A percentile compares a stretch with the other conserved stretches of the same genome.
These are phyloP conservation scores for Phytophthora citricola DNA, from an alignment of 352 stramenopile species.

Conservation along the genomic window DNA sequence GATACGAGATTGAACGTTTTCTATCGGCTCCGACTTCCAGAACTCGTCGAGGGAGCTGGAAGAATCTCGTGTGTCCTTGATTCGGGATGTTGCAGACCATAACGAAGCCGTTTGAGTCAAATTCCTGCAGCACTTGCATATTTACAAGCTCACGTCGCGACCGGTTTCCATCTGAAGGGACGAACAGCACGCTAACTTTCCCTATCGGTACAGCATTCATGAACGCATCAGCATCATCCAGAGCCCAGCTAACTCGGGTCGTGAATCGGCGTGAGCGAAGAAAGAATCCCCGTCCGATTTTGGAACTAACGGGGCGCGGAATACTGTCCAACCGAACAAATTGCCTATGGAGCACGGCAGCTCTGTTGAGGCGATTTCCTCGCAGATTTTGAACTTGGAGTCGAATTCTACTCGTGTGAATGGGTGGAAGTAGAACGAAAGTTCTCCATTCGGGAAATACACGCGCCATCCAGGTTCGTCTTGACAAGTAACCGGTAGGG, in stretches of 20 bases:
- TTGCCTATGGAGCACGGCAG: background rate
- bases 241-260: background rate
- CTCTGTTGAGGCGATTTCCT: background rate
- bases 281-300: background rate
- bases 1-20: background rate
- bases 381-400: background rate
- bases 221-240: background rate
- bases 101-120: background rate
- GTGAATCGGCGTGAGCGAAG: background rate
- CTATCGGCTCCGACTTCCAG: background rate
- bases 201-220: background rate
- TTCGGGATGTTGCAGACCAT: background rate
- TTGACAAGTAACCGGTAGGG: background rate
- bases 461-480: conserved; percentile 5
- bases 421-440: conserved; percentile 36
- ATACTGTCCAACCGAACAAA: conserved; percentile 1
- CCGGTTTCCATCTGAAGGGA: background rate
- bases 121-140: conserved; percentile 6
- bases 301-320: background rate
- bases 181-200: background rate
- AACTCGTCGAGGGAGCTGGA: background rate
- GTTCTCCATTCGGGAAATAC: conserved; percentile 20
- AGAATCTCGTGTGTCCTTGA: background rate
- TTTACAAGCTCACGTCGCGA: background rate
- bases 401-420: conserved; percentile 22